These are phyloP conservation scores for Neonectria sp. DNA, from an alignment of 2,329 filamentous ascomycete genomes.

Conservation along the genomic window DNA sequence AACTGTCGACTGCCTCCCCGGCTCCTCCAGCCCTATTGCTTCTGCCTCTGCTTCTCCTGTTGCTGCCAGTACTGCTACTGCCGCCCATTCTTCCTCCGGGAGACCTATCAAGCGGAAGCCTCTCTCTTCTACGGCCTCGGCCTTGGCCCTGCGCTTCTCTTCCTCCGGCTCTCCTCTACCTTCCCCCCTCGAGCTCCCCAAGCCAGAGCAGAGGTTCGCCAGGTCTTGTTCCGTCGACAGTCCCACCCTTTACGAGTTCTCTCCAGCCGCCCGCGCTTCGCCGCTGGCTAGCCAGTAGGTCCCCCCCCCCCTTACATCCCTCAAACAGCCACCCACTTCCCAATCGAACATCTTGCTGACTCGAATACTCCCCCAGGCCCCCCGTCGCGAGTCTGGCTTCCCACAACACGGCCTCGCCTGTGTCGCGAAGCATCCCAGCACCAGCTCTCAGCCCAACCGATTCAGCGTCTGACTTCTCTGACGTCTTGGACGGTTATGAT, in stretches of 20 bases:
- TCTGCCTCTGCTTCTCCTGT: constrained; percentile 25
- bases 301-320: constrained; percentile 10
- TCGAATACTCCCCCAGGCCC: constrained; percentile 46
- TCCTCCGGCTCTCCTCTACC: constrained; percentile 46
- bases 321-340: constrained; percentile 16
- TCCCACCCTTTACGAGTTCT: constrained; percentile 74
- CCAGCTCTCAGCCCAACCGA: constrained; percentile 59
- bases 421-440: constrained; percentile 57
- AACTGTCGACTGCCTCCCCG: constrained; percentile 42
- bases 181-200: constrained; percentile 59
- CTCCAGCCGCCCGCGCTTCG: constrained; percentile 46
- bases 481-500: constrained; percentile 61
- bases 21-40: constrained; percentile 30
- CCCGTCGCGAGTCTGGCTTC: constrained; percentile 44
- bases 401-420: constrained; percentile 38
- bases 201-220: constrained; percentile 68
- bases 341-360: constrained; percentile 45
- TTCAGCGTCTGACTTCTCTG: constrained; percentile 60
- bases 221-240: constrained; percentile 71
- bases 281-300: constrained; percentile 48
- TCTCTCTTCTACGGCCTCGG: constrained; percentile 64
- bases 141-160: constrained; percentile 44
- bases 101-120: constrained; percentile 72
- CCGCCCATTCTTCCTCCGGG: constrained; percentile 39
- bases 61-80: constrained; percentile 11